Percentiles rank a stretch among this genome's conserved stretches.
phyloP scores from a whole-genome alignment of 2,329 filamentous ascomycete species.

The Nannizziopsis arthrosporioides region DNA sequence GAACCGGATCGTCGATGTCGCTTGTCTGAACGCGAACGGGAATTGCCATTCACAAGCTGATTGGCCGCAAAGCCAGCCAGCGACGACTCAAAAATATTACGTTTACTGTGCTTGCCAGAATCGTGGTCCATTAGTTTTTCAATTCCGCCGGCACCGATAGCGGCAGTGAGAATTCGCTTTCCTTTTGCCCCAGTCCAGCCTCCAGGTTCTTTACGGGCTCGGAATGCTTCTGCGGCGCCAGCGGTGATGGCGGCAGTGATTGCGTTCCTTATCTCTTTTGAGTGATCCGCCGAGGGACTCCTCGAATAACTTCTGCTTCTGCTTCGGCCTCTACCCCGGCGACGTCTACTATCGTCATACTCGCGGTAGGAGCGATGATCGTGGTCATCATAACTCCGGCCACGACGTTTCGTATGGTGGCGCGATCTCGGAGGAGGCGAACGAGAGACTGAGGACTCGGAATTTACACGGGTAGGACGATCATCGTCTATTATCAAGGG shows the following conservation, averaged over 20 bases:
- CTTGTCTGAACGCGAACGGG: constrained; percentile 45
- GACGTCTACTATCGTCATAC: constrained; percentile 39
- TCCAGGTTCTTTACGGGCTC: constrained; percentile 76
- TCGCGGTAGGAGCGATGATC: constrained; percentile 22
- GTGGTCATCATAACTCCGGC: constrained; percentile 23
- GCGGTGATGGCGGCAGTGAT: constrained; percentile 84
- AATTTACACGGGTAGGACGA: constrained; percentile 22
- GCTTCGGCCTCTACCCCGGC: constrained; percentile 36
- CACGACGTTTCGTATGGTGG: not conserved
- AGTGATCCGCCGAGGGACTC: constrained; percentile 44
- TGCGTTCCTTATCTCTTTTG: constrained; percentile 64
- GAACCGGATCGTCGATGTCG: constrained; percentile 26
- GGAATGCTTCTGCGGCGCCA: constrained; percentile 84
- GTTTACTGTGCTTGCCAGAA: constrained; percentile 59
- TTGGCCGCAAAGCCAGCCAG: constrained; percentile 80
- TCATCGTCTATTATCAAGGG: constrained; percentile 15
- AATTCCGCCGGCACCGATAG: constrained; percentile 71
- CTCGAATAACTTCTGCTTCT: constrained; percentile 33
- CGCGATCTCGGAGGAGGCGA: constrained; percentile 31
- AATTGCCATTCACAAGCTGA: constrained; percentile 72
- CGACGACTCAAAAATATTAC: constrained; percentile 74
- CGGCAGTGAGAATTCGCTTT: constrained; percentile 80
- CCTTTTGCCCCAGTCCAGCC: constrained; percentile 85
- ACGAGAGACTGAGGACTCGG: constrained; percentile 26
- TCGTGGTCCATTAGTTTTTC: constrained; percentile 61